Conservation (phyloP, 345 rosid species). For the Populus ilicifolia region DNA sequence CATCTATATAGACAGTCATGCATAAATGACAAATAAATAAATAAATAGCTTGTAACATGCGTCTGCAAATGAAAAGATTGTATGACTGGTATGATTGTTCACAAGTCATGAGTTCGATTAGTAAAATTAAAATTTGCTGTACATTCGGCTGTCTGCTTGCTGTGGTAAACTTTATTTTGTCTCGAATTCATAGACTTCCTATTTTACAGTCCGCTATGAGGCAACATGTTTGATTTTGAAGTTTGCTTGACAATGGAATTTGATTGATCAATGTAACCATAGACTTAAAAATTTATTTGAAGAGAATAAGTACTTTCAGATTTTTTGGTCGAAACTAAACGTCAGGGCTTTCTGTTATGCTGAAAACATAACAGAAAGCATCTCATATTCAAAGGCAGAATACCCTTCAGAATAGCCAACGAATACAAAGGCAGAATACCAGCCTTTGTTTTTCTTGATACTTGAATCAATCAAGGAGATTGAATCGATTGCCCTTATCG, state of each 20-base stretch:
- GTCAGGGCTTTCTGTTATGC: neutral
- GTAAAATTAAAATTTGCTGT: too few species aligned
- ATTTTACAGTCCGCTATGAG: too few species aligned
- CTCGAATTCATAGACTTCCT: neutral
- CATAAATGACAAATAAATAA: too few species aligned
- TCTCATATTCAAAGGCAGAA: too few species aligned
- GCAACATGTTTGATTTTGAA: neutral
- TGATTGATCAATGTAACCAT: neutral
- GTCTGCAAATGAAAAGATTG: too few species aligned
- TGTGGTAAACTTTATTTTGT: neutral
- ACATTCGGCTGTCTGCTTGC: neutral
- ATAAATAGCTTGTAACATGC: too few species aligned
- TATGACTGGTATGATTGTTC: neutral
- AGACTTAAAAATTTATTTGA: neutral
- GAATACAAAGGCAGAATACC: conserved; percentile 15
- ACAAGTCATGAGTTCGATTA: neutral
- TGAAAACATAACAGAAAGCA: too few species aligned
- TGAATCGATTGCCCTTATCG: conserved; percentile 30
- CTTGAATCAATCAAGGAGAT: conserved; percentile 25
- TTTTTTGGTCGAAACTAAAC: neutral
- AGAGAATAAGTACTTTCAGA: neutral
- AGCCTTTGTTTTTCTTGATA: conserved; percentile 22
- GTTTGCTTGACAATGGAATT: conserved; percentile 3
- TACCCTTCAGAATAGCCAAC: conserved; percentile 23
- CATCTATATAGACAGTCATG: too few species aligned